Base-by-base conservation (phyloP, 495 filamentous ascomycete species). In the Penicillium roqueforti region DNA sequence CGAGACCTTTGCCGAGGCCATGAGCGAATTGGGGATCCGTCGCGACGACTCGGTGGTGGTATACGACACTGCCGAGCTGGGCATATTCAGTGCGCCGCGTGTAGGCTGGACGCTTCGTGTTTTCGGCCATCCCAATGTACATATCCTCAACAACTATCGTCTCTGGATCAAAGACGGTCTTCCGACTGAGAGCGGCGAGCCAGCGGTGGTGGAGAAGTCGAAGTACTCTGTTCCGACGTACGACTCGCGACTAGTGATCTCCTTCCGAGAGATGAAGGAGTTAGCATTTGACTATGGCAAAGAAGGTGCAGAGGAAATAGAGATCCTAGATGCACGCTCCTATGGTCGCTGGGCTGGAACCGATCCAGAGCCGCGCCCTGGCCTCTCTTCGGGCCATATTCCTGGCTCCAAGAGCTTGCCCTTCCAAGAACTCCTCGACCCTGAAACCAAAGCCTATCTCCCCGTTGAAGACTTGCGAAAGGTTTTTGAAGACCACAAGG, bases 101-200 rank as follows among this genome's bases (percentile, higher is more conserved):
- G 92, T 93, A 6, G 92, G 82, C 32, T 98, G 93, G 93, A 97
- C 91, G 8, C 73, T 98, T 51, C 81, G 82, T 54, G 83, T 91
- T 22, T 96, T 96, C 66, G 92, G 93, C 10, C 93, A 98, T 69
- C 78, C 84, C n/a, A 83, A 80, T 56, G 92, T 97, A 5, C 89
- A 96, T 68, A 63, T 98, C 32, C 73, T 98, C 49, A 93, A 98
- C 71, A 98, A 97, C 71, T 98, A 96, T 74, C 84, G 84, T 63
- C 65, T 88, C 31, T 98, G 92, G 92, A 83, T 89, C 2, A 84
- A 91, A 22, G 78, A 92, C 65, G 89, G 87, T 7, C 78, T 82
- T 57, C 88, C 91, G 4, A 87, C 83, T 0, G 92, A 96, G 73
- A 83, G 78, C 37, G 92, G 91, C 3, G 85, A 89, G 55, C 73